Evolutionary conservation across 1,284 basidiomycete genomes (phyloP), one percentile per base, ranked within the genome.

Genomic region (Marasmius tenuissimus): DNA sequence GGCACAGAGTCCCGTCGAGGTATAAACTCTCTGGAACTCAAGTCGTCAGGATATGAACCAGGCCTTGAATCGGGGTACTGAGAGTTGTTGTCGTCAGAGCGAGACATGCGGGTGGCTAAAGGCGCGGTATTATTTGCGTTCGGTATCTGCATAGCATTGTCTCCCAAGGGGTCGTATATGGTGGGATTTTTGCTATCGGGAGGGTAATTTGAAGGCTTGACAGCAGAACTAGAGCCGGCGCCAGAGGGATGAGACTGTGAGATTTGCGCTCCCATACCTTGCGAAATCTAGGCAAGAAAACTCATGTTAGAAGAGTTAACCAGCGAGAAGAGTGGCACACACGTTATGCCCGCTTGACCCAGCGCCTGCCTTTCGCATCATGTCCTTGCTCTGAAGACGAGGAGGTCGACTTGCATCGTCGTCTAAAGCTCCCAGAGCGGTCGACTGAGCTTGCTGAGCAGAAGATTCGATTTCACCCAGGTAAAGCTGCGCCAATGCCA

Each of bases 401-500:
- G 57, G 61, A 38, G 63, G 60, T 60, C 65, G 62, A 37, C 52
- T 56, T 45, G 56, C 57, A 61, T 52, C 65, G 65, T 68, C 66
- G 50, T 59, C 58, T 33, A 45, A 35, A 33, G 62, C 57, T 34
- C 62, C 56, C 34, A 35, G 42, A 56, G 65, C 63, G 45, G 66
- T 64, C 10, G 69, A 69, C 33, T 63, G 60, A 39, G 67, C 69
- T 40, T 69, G 61, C 67, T 81, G 79, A 63, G 84, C 82, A 61
- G 76, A 75, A 66, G 78, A 77, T 64, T 79, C 33, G 65, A 62
- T 1, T 72, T 78, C 76, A 54, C 89, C 89, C 61, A 84, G 74
- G 73, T 87, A 91, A 62, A 89, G 75, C 61, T 77, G 80, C 48
- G 84, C 86, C 52, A 92, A 82, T 59, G 81, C 82, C 35, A 77